phyloP scores from a whole-genome alignment of 2,329 filamentous ascomycete species.

The Fusarium sp. region DNA sequence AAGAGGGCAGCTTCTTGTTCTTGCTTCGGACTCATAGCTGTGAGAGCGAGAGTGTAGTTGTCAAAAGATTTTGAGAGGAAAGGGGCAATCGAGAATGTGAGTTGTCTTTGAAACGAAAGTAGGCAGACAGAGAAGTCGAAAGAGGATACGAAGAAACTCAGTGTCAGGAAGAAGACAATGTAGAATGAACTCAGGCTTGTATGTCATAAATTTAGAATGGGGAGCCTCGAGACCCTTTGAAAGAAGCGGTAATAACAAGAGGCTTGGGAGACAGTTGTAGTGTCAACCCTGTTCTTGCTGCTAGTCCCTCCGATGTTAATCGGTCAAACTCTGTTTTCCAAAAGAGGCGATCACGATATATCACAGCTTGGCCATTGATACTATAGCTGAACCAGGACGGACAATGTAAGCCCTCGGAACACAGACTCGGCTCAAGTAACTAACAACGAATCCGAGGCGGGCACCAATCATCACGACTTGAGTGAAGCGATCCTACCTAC shows the following conservation, averaged over 20 bases:
- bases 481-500: constrained; percentile 17
- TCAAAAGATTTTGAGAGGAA: not conserved
- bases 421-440: not conserved
- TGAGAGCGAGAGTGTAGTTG: not conserved
- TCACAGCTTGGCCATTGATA: constrained; percentile 30
- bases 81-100: not conserved
- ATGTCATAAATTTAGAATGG: constrained; percentile 16
- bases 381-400: constrained; percentile 3
- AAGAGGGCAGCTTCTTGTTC: constrained; percentile 40
- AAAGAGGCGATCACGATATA: constrained; percentile 22
- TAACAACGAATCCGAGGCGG: constrained; percentile 28
- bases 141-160: not conserved
- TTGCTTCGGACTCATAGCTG: constrained; percentile 35
- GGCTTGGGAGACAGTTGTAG: constrained; percentile 22
- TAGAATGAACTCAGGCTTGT: constrained; percentile 1
- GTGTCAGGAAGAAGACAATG: not conserved
- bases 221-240: constrained; percentile 13
- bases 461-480: constrained; percentile 38
- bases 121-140: not conserved
- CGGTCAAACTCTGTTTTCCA: constrained; percentile 16
- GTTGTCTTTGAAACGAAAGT: not conserved
- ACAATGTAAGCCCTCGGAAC: constrained; percentile 13
- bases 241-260: constrained; percentile 5
- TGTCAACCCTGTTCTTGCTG: constrained; percentile 11
- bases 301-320: constrained; percentile 14